A percentile compares a stretch with the other conserved stretches of the same genome.
phyloP scores from a whole-genome alignment of 495 filamentous ascomycete genomes.

The Neurospora tetrasperma region DNA sequence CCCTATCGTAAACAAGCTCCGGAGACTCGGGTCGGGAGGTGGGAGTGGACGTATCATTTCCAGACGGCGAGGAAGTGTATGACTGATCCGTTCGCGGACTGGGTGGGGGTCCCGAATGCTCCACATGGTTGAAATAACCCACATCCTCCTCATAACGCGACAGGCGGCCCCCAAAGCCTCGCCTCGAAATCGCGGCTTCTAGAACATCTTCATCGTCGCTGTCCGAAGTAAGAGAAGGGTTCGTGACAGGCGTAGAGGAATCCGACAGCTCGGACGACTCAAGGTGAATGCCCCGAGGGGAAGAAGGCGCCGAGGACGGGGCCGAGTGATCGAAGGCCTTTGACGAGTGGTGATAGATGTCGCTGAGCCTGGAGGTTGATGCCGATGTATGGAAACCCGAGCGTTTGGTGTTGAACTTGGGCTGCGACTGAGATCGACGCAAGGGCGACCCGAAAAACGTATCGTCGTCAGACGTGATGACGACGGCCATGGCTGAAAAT shows the following conservation, averaged over 20 bases:
- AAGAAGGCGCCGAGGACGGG: slow-evolving; percentile 39
- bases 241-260: slow-evolving; percentile 53
- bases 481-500: slow-evolving; percentile 33
- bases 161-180: slow-evolving; percentile 39
- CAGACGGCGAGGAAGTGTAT: slow-evolving; percentile 36
- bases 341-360: slow-evolving; percentile 25
- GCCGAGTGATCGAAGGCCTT: slow-evolving; percentile 31
- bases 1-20: slow-evolving; percentile 32
- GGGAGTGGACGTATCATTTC: slow-evolving; percentile 31
- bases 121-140: slow-evolving; percentile 32
- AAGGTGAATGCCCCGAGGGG: slow-evolving; percentile 27
- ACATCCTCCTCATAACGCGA: slow-evolving; percentile 48
- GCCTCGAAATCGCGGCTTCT: slow-evolving; percentile 29
- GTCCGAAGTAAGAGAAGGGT: slow-evolving; percentile 48
- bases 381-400: slow-evolving; percentile 30
- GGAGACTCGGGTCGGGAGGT: slow-evolving; percentile 40
- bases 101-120: slow-evolving; percentile 39
- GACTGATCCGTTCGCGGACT: slow-evolving; percentile 35
- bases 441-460: slow-evolving; percentile 34
- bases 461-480: slow-evolving; percentile 35
- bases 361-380: slow-evolving; percentile 33
- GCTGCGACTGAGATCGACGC: slow-evolving; percentile 40
- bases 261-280: slow-evolving; percentile 32
- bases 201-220: slow-evolving; percentile 38
- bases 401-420: slow-evolving; percentile 28